Evolutionary conservation across 2,329 filamentous ascomycete genomes (phyloP), one percentile per base, ranked within the genome.

Genomic region (Cercospora sp.): DNA sequence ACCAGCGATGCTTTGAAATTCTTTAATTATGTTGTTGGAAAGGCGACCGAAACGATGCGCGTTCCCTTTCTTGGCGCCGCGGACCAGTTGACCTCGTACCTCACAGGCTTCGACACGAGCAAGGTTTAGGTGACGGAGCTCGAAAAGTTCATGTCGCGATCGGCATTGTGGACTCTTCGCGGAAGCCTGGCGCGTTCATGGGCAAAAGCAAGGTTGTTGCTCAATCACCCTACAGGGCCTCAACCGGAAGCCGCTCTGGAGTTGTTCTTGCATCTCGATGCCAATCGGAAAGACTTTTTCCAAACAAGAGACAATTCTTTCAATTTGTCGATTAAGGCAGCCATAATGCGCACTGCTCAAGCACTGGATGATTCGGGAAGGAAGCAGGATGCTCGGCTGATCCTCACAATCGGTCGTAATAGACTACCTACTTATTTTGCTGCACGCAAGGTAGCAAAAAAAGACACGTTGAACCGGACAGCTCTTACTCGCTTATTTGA

Each of bases 41-140:
- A 1, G 1, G 0, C 10, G 5, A 5, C 0, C 33, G 2, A 36
- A 36, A 36, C 12, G 3, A 36, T 5, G 1, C 33, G 1, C 4
- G 5, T 36, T 36, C 33, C 33, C 33, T 4, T 36, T 36, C 13
- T 36, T 36, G 33, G 33, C 33, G 33, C 33, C 5, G 33, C 12
- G 1, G 13, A 1, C 1, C 4, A 3, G 5, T 1, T 36, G 33
- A 12, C 1, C 12, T 45, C 40, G 4, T 45, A 18, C 3, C 1
- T 45, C 4, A 3, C 40, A 45, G 9, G 9, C 40, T 45, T n/a
- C 40, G 40, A 45, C n/a, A 45, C 40, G 6, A n/a, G 40, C 40
- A 45, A 45, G 8, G 40, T 45, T 7, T 8, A 45, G 3, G 40
- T 18, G 40, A 3, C n/a, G n/a, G 40, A n/a, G 40, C 16, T 45